Base-by-base conservation (phyloP, 768 basidiomycete genomes). In the Suillus hirtellus region DNA sequence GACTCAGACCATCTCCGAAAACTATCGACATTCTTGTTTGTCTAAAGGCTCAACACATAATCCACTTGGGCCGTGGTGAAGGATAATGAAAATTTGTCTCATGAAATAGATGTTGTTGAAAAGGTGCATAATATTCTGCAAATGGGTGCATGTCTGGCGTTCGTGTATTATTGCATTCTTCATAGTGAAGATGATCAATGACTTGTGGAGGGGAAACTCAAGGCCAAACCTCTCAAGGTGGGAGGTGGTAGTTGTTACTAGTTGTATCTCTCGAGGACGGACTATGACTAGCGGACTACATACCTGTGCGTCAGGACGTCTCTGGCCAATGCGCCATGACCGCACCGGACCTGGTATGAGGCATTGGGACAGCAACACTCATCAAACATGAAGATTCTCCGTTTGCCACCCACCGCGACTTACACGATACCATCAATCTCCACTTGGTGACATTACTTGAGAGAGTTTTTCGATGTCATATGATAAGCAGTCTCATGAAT, bases 11-110 rank as follows among this genome's bases (percentile, higher is more conserved):
- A 84, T 27, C 75, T 87, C 27, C 65, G 47, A 71, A 79, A n/a
- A 79, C 83, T 0, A 74, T 85, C 17, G 83, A 85, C 65, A 73
- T 79, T 4, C 70, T 86, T 43, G 86, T 86, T 66, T 71, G 77
- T 3, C 64, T 79, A 27, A 78, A 80, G 44, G 65, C 68, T 19
- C 63, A 70, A 24, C 80, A 86, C 60, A 72, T 72, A 0, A 64
- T 71, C 4, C 84, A 87, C 52, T 67, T 84, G 8, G 43, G 9
- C 43, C 19, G 31, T 31, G 31, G 31, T 1, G 31, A 31, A 31
- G 31, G 70, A 71, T 17, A 69, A 70, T 15, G 73, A 75, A 42
- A 73, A 62, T 17, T 71, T 86, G 7, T 70, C 73, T 19, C 70
- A 69, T 4, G 77, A 81, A 46, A 66, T 84, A 17, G 68, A 7